Base-by-base conservation (phyloP, 441 rosid species). In the Aleurites moluccanus region DNA sequence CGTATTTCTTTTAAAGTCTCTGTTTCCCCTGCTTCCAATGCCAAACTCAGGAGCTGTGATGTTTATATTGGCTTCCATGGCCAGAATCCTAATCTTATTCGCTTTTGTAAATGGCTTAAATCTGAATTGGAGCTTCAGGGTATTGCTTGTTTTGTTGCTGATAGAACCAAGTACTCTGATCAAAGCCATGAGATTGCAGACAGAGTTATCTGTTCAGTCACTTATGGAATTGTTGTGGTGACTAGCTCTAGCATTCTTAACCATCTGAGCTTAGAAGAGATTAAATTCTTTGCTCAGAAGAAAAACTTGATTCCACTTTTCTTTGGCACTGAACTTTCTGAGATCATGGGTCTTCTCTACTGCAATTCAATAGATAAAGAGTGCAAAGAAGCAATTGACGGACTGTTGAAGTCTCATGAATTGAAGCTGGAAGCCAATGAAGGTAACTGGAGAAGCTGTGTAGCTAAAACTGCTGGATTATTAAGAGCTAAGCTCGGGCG, bases 71-170 rank as follows among this genome's bases (percentile, higher is more conserved):
- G 97, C 68, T 90, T 88, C 80, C 94, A 92, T 63, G 97, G 97
- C 57, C 93, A 91, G 72, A 86, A 89, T 82, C 92, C 96, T 49
- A 92, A 88, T 85, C 79, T 94, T 81, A 77, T 85, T 52, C 87
- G 96, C 59, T 91, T 94, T 79, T 91, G 93, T 74, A 92, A 92
- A 84, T 94, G 99, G 99, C 81, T 94, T 40, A 94, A 92, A 83
- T 94, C 97, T 30, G 97, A 94, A 85, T 92, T 91, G 62, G 97
- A 94, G 87, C 86, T 92, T 73, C 96, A 91, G 82, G 97, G 99
- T 2, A 92, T 94, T 67, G 99, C 96, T 67, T 92, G 97, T 69
- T 94, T 94, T 64, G 90, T 90, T 23, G 96, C 94, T 8, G 99
- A 94, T 60, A 85, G 97, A 82, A 92, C 97, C 1, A 91, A 87